phyloP scores from a whole-genome alignment of 1,139 yeast genomes.

The Zygoascus hellenicus region DNA sequence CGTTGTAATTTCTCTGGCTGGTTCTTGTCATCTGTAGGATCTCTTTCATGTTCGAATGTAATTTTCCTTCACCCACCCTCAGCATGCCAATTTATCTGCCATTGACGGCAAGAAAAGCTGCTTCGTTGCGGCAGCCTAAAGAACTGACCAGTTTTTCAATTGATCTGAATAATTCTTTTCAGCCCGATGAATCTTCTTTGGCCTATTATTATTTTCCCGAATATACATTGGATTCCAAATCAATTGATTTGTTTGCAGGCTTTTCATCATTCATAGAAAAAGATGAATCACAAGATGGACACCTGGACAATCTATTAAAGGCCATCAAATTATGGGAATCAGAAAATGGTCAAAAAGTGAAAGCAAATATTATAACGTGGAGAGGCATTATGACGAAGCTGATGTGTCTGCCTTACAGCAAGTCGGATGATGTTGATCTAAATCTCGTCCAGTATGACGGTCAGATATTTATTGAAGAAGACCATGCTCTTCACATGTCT shows the following conservation, averaged over 20 bases:
- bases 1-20: no score
- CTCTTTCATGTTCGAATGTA: no score
- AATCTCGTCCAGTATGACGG: conserved; percentile 69
- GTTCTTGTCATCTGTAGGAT: no score
- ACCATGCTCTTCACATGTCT: conserved; percentile 38
- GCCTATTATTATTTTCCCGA: conserved; percentile 77
- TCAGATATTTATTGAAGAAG: conserved; percentile 73
- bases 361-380: conserved; percentile 70
- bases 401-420: conserved; percentile 54
- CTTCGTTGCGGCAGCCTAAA: conserved; percentile 60
- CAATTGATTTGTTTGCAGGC: conserved; percentile 61
- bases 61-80: background rate
- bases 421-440: conserved; percentile 53
- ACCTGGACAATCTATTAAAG: conserved; percentile 52
- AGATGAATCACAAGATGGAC: conserved; percentile 50
- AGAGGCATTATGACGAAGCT: conserved; percentile 73
- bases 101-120: conserved; percentile 27
- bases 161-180: conserved; percentile 44
- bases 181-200: conserved; percentile 47
- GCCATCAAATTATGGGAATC: conserved; percentile 56
- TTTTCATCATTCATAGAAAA: conserved; percentile 50
- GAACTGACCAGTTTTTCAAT: conserved; percentile 60
- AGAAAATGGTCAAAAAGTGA: conserved; percentile 39
- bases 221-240: conserved; percentile 40
- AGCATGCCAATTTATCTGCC: conserved; percentile 15